Evolutionary conservation across 208 protist genomes (phyloP).

Genomic region (Leishmania tropica): DNA sequence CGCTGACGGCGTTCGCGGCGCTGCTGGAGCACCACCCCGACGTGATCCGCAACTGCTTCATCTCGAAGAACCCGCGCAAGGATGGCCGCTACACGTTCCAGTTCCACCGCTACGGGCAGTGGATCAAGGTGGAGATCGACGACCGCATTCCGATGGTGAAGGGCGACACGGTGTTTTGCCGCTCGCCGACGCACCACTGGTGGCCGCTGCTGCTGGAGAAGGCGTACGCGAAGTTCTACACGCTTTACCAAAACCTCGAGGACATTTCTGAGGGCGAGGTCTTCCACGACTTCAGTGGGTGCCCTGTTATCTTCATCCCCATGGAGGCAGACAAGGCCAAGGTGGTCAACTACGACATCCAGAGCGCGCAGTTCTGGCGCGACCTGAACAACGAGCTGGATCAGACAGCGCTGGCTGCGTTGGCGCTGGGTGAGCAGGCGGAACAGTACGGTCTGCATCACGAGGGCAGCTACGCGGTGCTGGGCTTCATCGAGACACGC

Average conservation of each 20-base stretch:
- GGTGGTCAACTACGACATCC: slow-evolving; percentile 53
- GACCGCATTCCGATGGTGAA: slow-evolving; percentile 65
- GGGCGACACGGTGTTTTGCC: slow-evolving; percentile 63
- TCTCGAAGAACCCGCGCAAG: slow-evolving; percentile 53
- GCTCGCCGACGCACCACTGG: slow-evolving; percentile 67
- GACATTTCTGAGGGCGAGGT: slow-evolving; percentile 48
- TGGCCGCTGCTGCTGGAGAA: slow-evolving; percentile 78
- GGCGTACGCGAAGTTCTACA: slow-evolving; percentile 89
- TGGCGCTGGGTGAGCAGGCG: slow-evolving; percentile 45
- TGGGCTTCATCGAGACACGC: slow-evolving; percentile 49
- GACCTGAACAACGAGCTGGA: slow-evolving; percentile 42
- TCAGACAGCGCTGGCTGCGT: slow-evolving; percentile 46
- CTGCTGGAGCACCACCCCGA: slow-evolving; percentile 53
- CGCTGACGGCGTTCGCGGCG: slow-evolving; percentile 50
- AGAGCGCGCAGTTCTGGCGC: slow-evolving; percentile 64
- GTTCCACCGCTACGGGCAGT: slow-evolving; percentile 15
- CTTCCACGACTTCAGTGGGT: slow-evolving; percentile 67
- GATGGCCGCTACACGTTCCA: slow-evolving; percentile 11
- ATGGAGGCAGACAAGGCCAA: slow-evolving; percentile 48
- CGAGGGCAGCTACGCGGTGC: slow-evolving; percentile 64
- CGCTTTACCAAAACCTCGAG: slow-evolving; percentile 64
- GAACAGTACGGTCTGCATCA: slow-evolving; percentile 53
- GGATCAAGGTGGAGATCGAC: slow-evolving; percentile 58
- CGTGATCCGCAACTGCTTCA: slow-evolving; percentile 60
- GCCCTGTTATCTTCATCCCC: slow-evolving; percentile 50